phyloP scores from a whole-genome alignment of 2,329 filamentous ascomycete genomes.

The Sporothrix phasma region DNA sequence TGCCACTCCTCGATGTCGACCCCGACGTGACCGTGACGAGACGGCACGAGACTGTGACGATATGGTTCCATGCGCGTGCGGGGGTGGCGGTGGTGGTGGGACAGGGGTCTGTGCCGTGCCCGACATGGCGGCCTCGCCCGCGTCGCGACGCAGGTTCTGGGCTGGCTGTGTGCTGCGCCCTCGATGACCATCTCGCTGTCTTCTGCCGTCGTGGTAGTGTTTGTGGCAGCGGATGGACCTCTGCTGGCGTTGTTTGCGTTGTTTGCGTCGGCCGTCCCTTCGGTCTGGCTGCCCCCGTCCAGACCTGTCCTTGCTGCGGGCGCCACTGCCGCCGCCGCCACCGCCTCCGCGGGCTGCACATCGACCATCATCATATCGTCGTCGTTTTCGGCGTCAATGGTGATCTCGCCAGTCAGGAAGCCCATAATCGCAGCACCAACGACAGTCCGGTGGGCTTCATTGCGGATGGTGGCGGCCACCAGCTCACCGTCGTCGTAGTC shows the following conservation, averaged over 20 bases:
- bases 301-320: conserved; percentile 26
- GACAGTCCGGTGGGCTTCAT: conserved; percentile 26
- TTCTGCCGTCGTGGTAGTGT: background rate
- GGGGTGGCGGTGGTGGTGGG: conserved; percentile 53
- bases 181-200: conserved; percentile 51
- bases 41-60: background rate
- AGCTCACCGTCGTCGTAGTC: conserved; percentile 22
- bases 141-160: conserved; percentile 57
- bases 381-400: conserved; percentile 23
- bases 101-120: conserved; percentile 42
- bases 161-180: conserved; percentile 35
- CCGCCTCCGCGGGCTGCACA: conserved; percentile 38
- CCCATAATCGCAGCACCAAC: background rate
- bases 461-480: conserved; percentile 16
- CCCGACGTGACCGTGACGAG: background rate
- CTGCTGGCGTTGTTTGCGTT: background rate
- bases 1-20: background rate
- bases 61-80: no score
- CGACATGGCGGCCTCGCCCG: conserved; percentile 67
- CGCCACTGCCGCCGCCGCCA: conserved; percentile 21
- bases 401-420: background rate
- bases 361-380: conserved; percentile 53
- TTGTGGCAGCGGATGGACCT: background rate
- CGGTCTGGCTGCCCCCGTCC: background rate
- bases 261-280: background rate